Evolutionary conservation across 208 protist genomes (phyloP), one percentile per base, ranked within the genome.

Genomic region (Herpetomonas samuelpessoai): DNA sequence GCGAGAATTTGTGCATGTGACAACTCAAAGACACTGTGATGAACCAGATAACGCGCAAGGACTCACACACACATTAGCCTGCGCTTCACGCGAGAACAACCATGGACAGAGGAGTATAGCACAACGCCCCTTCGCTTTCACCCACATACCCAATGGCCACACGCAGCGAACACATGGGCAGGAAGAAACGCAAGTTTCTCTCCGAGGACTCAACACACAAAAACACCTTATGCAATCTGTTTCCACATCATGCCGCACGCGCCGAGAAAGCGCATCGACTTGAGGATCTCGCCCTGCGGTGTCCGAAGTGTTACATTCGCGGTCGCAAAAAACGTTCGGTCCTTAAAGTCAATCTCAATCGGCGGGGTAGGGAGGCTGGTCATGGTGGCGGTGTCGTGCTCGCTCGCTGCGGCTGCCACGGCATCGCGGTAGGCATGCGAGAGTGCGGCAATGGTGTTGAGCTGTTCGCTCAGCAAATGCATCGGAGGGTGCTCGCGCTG

Each of bases 201-300:
- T n/a, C n/a, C n/a, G n/a, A n/a, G n/a, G n/a, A n/a, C n/a, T n/a
- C n/a, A n/a, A n/a, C n/a, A n/a, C n/a, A n/a, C n/a, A n/a, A n/a
- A n/a, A n/a, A n/a, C n/a, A n/a, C n/a, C 12, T 67, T 28, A 65
- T 2, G 16, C 24, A 7, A 65, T 0, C 31, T 81, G 55, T 41
- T 65, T 65, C 83, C 83, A 90, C 9, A 90, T 53, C 79, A 86
- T 86, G 4, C 83, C 83, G 44, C 83, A 90, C 16, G 75, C 55
- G 3, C 83, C 83, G 25, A 84, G 22, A 59, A 90, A 90, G 3
- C 65, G 57, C 52, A 81, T 74, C 2, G 67, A 55, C 2, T 62
- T 57, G 58, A 69, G 58, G 0, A 65, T 48, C 6, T 38, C 3
- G 25, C 73, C 65, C 14, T 59, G 38, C 3, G 44, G 19, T 44